Conservation (phyloP, 805 yeast genomes). For the Kluyveromyces nonfermentans region DNA sequence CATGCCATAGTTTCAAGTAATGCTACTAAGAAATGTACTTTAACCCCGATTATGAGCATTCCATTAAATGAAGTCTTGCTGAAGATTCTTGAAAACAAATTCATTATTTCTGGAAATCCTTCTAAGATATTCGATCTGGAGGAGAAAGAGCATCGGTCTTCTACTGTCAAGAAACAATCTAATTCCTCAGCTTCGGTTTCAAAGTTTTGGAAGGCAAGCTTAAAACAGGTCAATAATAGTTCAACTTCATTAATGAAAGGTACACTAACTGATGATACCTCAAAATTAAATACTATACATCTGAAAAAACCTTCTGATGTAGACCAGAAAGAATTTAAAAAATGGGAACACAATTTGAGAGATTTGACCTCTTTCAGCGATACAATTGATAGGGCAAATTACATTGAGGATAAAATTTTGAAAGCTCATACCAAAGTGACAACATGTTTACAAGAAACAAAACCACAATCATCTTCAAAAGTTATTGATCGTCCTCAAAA, state of each 20-base stretch:
- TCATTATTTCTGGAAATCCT: conserved; percentile 31
- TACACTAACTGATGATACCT: conserved; percentile 8
- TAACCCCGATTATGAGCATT: conserved; percentile 35
- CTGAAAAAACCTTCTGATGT: conserved; percentile 23
- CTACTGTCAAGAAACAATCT: conserved; percentile 13
- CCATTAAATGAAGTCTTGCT: conserved; percentile 30
- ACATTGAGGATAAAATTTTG: conserved; percentile 31
- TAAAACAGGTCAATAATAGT: conserved; percentile 5
- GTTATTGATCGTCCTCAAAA: conserved; percentile 2
- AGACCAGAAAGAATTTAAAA: conserved; percentile 34
- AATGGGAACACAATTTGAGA: conserved; percentile 48
- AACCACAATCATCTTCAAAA: conserved; percentile 3
- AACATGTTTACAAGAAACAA: conserved; percentile 3
- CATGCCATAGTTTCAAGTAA: conserved; percentile 8
- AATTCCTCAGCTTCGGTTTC: conserved; percentile 14
- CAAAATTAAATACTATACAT: conserved; percentile 18
- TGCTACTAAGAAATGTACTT: conserved; percentile 39
- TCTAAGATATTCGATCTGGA: conserved; percentile 13
- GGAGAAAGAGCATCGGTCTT: conserved; percentile 12
- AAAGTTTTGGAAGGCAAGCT: conserved; percentile 14
- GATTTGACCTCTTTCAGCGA: conserved; percentile 41
- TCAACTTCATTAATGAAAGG: background rate
- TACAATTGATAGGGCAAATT: conserved; percentile 42
- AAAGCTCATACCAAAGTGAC: conserved; percentile 13
- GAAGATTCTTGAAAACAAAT: conserved; percentile 30